Conservation (phyloP, 352 stramenopile species). For the Globisporangium nodosum region DNA sequence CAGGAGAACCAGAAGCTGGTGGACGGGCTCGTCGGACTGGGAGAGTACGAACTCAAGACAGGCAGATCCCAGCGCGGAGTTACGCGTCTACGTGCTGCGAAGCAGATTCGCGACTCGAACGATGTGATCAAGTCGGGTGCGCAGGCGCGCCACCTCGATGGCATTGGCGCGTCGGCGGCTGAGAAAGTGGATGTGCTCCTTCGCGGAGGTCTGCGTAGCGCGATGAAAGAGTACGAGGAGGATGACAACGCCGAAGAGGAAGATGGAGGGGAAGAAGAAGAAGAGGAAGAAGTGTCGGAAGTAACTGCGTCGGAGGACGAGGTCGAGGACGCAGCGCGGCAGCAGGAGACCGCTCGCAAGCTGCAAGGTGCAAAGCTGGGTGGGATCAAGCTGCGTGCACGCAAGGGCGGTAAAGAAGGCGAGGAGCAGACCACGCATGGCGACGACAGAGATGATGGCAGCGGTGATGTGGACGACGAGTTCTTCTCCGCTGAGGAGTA, state of each 20-base stretch:
- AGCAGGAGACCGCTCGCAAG: neutral
- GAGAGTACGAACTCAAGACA: slow-evolving; percentile 44
- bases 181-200: slow-evolving; percentile 60
- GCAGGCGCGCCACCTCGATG: slow-evolving; percentile 43
- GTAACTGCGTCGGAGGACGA: slow-evolving; percentile 4
- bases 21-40: slow-evolving; percentile 48
- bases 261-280: slow-evolving; percentile 15
- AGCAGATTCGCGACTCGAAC: slow-evolving; percentile 33
- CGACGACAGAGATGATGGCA: neutral
- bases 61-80: slow-evolving; percentile 47
- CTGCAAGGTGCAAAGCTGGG: neutral
- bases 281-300: slow-evolving; percentile 19
- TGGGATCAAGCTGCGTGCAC: neutral
- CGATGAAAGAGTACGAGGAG: slow-evolving; percentile 44
- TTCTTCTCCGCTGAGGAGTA: neutral
- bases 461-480: slow-evolving; percentile 1
- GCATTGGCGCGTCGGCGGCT: slow-evolving; percentile 37
- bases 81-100: slow-evolving; percentile 53
- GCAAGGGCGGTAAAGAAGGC: neutral
- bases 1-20: slow-evolving; percentile 58
- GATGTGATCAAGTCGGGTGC: slow-evolving; percentile 52
- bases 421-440: neutral
- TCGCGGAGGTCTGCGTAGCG: slow-evolving; percentile 35
- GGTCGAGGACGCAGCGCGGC: neutral
- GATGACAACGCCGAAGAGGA: slow-evolving; percentile 20